Evolutionary conservation across 345 rosid species (phyloP).

Genomic region (Angophora floribunda): DNA sequence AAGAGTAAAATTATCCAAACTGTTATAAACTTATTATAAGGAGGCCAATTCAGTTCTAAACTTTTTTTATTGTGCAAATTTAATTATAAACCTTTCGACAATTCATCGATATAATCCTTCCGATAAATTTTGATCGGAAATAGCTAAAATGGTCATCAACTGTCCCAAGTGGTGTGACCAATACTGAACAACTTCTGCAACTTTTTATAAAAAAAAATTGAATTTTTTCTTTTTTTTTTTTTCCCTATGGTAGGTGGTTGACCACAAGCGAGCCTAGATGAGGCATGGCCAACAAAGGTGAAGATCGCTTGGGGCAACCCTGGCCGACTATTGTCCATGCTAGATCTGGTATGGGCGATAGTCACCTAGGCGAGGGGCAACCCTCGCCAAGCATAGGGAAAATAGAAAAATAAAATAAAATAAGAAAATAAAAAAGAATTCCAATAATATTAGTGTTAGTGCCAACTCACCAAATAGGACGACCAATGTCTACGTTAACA

Average conservation of each 20-base stretch:
- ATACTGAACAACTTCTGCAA: accelerated
- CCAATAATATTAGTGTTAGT: not conserved
- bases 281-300: not conserved
- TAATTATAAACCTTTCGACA: not conserved
- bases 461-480: accelerated
- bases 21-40: accelerated
- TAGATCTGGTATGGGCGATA: too few species aligned
- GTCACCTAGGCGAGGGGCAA: too few species aligned
- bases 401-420: not conserved
- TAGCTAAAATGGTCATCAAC: not conserved
- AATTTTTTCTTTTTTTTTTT: not conserved
- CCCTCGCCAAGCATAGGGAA: not conserved
- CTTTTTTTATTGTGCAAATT: not conserved
- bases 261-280: not conserved
- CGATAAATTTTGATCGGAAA: not conserved
- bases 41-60: not conserved
- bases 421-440: not conserved
- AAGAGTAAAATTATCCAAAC: not conserved
- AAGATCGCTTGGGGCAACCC: not conserved
- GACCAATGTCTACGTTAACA: accelerated
- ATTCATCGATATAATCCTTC: accelerated
- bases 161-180: accelerated
- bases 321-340: not conserved
- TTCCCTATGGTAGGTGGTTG: too few species aligned
- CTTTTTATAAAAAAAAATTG: not conserved